phyloP scores from a whole-genome alignment of 805 yeast genomes.

The Dipodascus geniculatus region DNA sequence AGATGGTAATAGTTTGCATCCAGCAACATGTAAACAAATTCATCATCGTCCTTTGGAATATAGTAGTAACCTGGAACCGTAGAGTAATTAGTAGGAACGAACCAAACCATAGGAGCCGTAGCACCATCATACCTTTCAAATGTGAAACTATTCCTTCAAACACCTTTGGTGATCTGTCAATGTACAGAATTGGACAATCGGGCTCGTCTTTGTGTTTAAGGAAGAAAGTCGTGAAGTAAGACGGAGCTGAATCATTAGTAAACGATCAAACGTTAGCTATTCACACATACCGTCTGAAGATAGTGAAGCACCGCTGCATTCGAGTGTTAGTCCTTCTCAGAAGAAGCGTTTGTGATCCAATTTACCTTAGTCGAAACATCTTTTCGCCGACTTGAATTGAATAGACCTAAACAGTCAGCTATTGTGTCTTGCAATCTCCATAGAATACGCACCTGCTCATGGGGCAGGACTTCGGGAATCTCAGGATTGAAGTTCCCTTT shows the following conservation, averaged over 20 bases:
- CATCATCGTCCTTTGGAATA: slow-evolving; percentile 44
- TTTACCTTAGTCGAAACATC: slow-evolving; percentile 31
- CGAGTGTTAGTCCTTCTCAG: no score
- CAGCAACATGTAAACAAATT: slow-evolving; percentile 47
- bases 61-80: slow-evolving; percentile 60
- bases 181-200: slow-evolving; percentile 33
- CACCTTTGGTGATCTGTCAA: slow-evolving; percentile 64
- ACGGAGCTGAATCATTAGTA: slow-evolving; percentile 33
- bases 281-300: slow-evolving; percentile 53
- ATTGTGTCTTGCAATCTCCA: background rate
- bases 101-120: background rate
- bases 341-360: no score
- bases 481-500: slow-evolving; percentile 15
- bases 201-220: slow-evolving; percentile 15
- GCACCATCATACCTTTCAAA: slow-evolving; percentile 22
- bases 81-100: no score
- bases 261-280: no score
- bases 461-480: slow-evolving; percentile 40
- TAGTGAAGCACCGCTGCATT: slow-evolving; percentile 66
- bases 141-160: slow-evolving; percentile 60
- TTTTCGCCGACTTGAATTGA: slow-evolving; percentile 58
- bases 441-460: slow-evolving; percentile 31
- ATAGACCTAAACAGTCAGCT: slow-evolving; percentile 30
- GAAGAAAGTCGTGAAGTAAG: slow-evolving; percentile 73
- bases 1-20: slow-evolving; percentile 68